phyloP scores from a whole-genome alignment of 1,284 basidiomycete species.

The Cystobasidium sp. region DNA sequence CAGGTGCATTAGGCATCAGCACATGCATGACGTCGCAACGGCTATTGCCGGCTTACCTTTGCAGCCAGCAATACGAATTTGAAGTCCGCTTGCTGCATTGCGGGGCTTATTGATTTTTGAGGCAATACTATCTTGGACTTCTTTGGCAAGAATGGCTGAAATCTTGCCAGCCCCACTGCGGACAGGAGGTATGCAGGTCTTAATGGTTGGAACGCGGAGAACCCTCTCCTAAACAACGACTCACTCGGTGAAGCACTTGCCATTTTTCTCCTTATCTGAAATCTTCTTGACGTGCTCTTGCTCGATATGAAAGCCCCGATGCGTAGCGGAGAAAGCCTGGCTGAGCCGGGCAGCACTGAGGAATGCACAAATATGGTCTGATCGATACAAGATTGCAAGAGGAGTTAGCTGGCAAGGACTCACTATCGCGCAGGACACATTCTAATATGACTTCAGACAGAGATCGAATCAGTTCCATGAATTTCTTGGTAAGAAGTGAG shows the following conservation, averaged over 20 bases:
- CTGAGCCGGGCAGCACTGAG: conserved; percentile 19
- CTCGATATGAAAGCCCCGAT: conserved; percentile 10
- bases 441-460: neutral
- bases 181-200: neutral
- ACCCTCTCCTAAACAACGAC: neutral
- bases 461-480: neutral
- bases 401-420: neutral
- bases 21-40: neutral
- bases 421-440: conserved; percentile 19
- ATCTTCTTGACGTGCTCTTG: conserved; percentile 4
- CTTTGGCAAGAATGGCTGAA: conserved; percentile 7
- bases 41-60: neutral
- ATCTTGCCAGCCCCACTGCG: conserved; percentile 19
- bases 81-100: conserved; percentile 5
- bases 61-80: conserved; percentile 21
- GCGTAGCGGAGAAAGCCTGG: conserved; percentile 26
- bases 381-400: neutral
- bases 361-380: neutral
- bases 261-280: conserved; percentile 4
- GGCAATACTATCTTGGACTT: conserved; percentile 2
- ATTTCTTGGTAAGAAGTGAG: too few species aligned
- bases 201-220: neutral
- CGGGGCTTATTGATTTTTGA: conserved; percentile 13
- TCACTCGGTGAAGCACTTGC: conserved; percentile 15
- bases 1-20: neutral